Evolutionary conservation across 331 rosid genomes (phyloP).

Genomic region (Spiraea crenata): DNA sequence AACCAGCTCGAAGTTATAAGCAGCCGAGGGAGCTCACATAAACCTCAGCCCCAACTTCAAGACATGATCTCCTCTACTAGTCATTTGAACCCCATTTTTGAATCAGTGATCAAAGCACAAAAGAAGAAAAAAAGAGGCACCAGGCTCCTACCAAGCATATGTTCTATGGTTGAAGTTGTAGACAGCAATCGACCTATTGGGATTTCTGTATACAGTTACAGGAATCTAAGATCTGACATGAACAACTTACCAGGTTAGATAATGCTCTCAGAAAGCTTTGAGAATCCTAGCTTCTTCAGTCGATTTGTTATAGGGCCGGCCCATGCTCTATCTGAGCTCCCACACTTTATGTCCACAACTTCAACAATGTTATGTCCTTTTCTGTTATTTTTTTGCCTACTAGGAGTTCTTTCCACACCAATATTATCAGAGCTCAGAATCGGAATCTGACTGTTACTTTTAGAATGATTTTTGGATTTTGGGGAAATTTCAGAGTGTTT

Average conservation of each 20-base stretch:
- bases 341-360: conserved; percentile 81
- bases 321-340: conserved; percentile 71
- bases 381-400: conserved; percentile 58
- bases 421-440: conserved; percentile 59
- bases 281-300: conserved; percentile 79
- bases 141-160: conserved; percentile 57
- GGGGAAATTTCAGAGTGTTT: conserved; percentile 39
- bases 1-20: conserved; percentile 35
- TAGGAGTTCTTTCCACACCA: conserved; percentile 42
- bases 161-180: conserved; percentile 62
- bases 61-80: conserved; percentile 36
- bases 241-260: conserved; percentile 54
- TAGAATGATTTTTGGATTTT: conserved; percentile 44
- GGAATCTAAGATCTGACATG: conserved; percentile 56
- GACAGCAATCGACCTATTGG: conserved; percentile 46
- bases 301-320: conserved; percentile 66
- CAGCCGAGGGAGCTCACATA: conserved; percentile 30
- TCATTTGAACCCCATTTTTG: conserved; percentile 38
- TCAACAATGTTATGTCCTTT: conserved; percentile 66
- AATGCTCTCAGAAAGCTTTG: conserved; percentile 76
- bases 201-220: conserved; percentile 50
- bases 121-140: conserved; percentile 55
- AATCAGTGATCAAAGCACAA: conserved; percentile 33
- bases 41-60: conserved; percentile 31
- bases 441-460: conserved; percentile 58